A percentile compares a stretch with the other conserved stretches of the same genome.
These are phyloP conservation scores for Xylaria arbuscula DNA, from an alignment of 2,329 filamentous ascomycete genomes.

Conservation along the genomic window DNA sequence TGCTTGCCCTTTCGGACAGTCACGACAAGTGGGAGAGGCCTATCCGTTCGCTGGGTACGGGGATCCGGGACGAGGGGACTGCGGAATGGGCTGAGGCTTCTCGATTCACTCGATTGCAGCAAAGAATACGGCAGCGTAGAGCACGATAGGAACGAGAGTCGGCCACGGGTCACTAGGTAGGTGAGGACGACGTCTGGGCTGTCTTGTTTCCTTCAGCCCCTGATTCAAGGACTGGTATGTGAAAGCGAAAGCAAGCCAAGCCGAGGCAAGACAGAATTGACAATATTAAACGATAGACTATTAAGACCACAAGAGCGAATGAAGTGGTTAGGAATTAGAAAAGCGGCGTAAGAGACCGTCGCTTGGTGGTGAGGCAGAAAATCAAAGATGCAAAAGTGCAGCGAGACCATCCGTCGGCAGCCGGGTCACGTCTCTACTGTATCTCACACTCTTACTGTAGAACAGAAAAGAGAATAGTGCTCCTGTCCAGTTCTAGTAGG, in stretches of 20 bases:
- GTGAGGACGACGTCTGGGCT: slow-evolving; percentile 14
- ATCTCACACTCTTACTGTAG: background rate
- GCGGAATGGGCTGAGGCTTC: background rate
- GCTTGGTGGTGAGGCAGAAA: slow-evolving; percentile 29
- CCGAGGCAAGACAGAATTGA: slow-evolving; percentile 37
- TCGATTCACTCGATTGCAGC: background rate
- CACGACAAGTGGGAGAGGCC: slow-evolving; percentile 46
- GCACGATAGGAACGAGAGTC: slow-evolving; percentile 16
- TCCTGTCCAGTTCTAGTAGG: background rate
- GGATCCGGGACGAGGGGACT: slow-evolving; percentile 11
- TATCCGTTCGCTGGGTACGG: slow-evolving; percentile 3
- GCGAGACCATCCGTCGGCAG: slow-evolving; percentile 1
- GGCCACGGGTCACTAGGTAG: slow-evolving; percentile 1
- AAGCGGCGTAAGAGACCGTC: slow-evolving; percentile 37
- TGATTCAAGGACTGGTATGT: slow-evolving; percentile 28
- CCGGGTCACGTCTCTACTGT: background rate
- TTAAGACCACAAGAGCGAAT: slow-evolving; percentile 66
- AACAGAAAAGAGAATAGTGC: slow-evolving; percentile 15
- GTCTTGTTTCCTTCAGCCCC: slow-evolving; percentile 29
- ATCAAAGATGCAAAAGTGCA: slow-evolving; percentile 29
- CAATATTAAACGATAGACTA: slow-evolving; percentile 50
- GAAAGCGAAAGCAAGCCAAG: slow-evolving; percentile 38
- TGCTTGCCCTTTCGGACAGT: slow-evolving; percentile 56
- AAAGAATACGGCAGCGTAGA: background rate
- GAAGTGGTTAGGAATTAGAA: slow-evolving; percentile 55